These are phyloP conservation scores for Chlorella sp. DNA, from an alignment of 139 green algal species.

Conservation along the genomic window DNA sequence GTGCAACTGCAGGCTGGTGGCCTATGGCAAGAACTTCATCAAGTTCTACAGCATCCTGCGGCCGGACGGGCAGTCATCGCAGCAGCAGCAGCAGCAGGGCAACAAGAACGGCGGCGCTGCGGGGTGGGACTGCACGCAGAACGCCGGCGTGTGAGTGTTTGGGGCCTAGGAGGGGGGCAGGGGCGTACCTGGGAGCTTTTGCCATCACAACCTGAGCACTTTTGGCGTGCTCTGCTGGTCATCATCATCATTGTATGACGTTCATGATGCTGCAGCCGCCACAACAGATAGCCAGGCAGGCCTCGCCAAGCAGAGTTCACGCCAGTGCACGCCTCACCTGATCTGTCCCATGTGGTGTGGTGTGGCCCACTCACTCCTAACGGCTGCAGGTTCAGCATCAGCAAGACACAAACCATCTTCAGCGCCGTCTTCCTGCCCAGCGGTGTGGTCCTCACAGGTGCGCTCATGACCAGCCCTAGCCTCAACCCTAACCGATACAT, in stretches of 20 bases:
- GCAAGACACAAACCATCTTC: slow-evolving; percentile 36
- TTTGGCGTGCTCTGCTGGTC: no score
- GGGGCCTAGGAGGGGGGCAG: slow-evolving; percentile 10
- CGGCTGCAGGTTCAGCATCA: slow-evolving; percentile 12
- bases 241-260: no score
- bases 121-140: background rate
- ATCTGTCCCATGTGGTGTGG: no score
- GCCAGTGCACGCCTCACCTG: no score
- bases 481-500: background rate
- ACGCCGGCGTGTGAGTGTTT: slow-evolving; percentile 10
- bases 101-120: no score
- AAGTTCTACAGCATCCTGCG: slow-evolving; percentile 32
- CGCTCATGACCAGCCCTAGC: background rate
- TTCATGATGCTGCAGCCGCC: no score
- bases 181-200: slow-evolving; percentile 7
- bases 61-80: background rate
- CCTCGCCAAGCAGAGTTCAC: no score
- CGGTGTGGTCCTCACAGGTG: slow-evolving; percentile 41
- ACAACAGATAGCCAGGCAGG: no score
- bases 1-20: slow-evolving; percentile 37
- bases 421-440: slow-evolving; percentile 40
- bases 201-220: no score
- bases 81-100: no score
- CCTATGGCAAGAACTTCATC: slow-evolving; percentile 56
- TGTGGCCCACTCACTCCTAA: no score